These are phyloP conservation scores for Fraxinus floribunda DNA, from an alignment of 305 asterid species.

Conservation along the genomic window DNA sequence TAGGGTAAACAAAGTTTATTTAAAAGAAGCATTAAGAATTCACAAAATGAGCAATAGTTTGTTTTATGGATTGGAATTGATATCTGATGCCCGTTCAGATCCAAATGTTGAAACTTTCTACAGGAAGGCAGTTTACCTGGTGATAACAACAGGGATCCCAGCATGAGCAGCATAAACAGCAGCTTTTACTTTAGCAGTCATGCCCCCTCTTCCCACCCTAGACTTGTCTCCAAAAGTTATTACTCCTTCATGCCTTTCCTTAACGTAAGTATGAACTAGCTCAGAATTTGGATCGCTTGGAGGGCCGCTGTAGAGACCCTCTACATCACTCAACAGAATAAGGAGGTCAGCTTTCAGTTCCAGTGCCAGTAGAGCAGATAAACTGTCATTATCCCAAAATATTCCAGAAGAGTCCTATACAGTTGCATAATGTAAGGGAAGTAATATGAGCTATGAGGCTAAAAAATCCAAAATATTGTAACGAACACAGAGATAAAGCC, in stretches of 20 bases:
- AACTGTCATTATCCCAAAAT: conserved; percentile 99
- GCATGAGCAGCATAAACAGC: conserved; percentile 90
- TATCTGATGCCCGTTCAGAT: neutral
- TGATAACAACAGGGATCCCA: conserved; percentile 90
- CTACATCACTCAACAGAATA: conserved; percentile 93
- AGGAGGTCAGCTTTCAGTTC: conserved; percentile 97
- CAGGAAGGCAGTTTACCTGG: conserved; percentile 54
- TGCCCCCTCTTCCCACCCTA: conserved; percentile 98
- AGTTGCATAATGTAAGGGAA: conserved; percentile 22
- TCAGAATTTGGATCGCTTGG: conserved; percentile 86
- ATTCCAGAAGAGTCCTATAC: conserved; percentile 91
- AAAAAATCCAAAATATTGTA: conserved; percentile 1
- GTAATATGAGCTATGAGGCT: conserved; percentile 9
- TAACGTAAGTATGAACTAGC: conserved; percentile 79
- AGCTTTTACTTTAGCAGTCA: conserved; percentile 99
- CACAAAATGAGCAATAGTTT: neutral
- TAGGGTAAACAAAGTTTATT: conserved; percentile 1
- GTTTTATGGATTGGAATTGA: conserved; percentile 7
- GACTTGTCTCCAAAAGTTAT: conserved; percentile 98
- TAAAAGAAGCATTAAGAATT: conserved; percentile 8
- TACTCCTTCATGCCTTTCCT: conserved; percentile 67
- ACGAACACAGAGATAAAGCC: neutral
- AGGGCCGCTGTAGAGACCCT: conserved; percentile 96
- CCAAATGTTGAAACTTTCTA: conserved; percentile 5
- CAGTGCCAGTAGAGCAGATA: conserved; percentile 88